Conservation (phyloP, 768 basidiomycete species). For the Collybia sordida region DNA sequence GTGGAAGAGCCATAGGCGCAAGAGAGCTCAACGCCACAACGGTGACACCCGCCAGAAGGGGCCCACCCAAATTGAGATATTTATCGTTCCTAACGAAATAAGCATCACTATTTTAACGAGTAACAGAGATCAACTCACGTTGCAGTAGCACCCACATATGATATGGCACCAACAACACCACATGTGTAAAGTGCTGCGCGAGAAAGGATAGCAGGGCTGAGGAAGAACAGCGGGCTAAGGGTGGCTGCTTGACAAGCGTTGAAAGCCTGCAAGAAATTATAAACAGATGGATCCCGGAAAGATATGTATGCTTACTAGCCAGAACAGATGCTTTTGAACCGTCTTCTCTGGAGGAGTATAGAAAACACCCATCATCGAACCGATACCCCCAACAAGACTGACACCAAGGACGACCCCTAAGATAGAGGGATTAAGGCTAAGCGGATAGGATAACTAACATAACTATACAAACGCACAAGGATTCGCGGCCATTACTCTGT, state of each 20-base stretch:
- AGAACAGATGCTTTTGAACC: conserved; percentile 76
- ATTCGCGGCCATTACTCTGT: conserved; percentile 79
- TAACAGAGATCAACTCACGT: conserved; percentile 39
- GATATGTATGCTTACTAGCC: conserved; percentile 56
- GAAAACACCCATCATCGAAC: conserved; percentile 81
- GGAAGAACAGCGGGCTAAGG: conserved; percentile 86
- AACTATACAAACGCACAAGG: too few relatives aligned
- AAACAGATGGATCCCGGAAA: background rate
- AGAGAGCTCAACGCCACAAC: conserved; percentile 86
- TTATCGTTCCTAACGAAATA: conserved; percentile 58
- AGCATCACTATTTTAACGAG: background rate
- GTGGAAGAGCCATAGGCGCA: conserved; percentile 87
- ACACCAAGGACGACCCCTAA: conserved; percentile 81
- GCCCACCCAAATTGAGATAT: conserved; percentile 84
- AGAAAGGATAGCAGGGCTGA: conserved; percentile 80
- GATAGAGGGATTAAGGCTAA: background rate
- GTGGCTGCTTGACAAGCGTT: conserved; percentile 86
- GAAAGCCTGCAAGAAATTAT: conserved; percentile 54
- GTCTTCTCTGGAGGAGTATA: conserved; percentile 78
- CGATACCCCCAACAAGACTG: conserved; percentile 77
- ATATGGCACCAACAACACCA: conserved; percentile 82
- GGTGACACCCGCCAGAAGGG: conserved; percentile 84
- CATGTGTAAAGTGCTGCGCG: conserved; percentile 88
- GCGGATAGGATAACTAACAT: conserved; percentile 4
- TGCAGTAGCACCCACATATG: conserved; percentile 88